Evolutionary conservation across 1,139 yeast genomes (phyloP), one percentile per base, ranked within the genome.

Genomic region (Komagataea norvegica): DNA sequence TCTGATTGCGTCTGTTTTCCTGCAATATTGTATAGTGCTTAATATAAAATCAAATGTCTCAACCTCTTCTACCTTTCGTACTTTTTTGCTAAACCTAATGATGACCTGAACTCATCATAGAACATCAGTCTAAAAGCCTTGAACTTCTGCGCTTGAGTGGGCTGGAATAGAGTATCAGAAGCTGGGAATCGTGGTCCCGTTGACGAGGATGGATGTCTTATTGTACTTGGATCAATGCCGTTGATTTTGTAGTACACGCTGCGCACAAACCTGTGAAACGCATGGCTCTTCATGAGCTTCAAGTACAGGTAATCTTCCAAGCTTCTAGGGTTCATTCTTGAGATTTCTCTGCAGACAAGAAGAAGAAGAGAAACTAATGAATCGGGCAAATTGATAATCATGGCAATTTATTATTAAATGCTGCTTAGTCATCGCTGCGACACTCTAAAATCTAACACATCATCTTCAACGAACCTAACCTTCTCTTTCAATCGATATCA

Each of bases 191-290:
- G 25, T 5, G 40, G 33, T 3, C 44, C 40, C 5, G 33, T 5
- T 21, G 26, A n/a, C n/a, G n/a, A n/a, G n/a, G n/a, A 29, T 60
- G 55, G 47, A 67, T 46, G 64, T 51, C 46, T 47, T 2, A 40
- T 27, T 13, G 37, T 31, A 4, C 31, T 25, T 20, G 56, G 54
- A 13, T 63, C 70, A 13, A 82, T 68, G 2, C 84, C 76, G 54
- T 87, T 86, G 16, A 86, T 71, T 40, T 67, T 66, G 29, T 82
- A 81, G 52, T 81, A 83, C 1, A 82, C 62, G 14, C 67, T 64
- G 31, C 79, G 67, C 6, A 86, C 96, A 65, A 83, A 76, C 31
- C 76, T 64, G 51, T 83, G 81, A 54, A 87, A 87, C 1, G 72
- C 65, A 1, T 72, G 75, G 7, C 91, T 80, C 29, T 67, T 68